Evolutionary conservation across 768 basidiomycete species (phyloP), one percentile per base, ranked within the genome.

Genomic region (Russula emetica): DNA sequence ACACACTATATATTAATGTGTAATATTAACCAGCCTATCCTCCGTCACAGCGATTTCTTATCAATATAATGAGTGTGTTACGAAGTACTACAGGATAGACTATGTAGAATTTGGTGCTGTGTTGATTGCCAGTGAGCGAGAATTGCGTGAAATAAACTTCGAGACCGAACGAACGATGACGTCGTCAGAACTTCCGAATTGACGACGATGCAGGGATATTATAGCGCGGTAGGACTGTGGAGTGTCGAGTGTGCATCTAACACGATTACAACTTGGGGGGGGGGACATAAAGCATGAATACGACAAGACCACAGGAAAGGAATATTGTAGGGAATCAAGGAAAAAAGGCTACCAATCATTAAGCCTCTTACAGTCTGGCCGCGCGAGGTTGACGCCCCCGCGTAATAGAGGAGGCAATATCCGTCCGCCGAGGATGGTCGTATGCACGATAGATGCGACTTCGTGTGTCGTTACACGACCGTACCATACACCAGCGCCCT

Each of bases 381-480:
- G 76, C 26, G 80, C 78, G 65, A 98, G 80, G 70, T 95, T 90
- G 60, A 94, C 74, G 0, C 94, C 96, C 5, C 91, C 93, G 14
- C 96, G 85, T 51, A 98, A 79, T 20, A 98, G 80, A 16, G 88
- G 83, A 0, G 94, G 89, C 18, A 98, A 80, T 57, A 99, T 82
- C 70, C 86, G 82, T 2, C 96, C 96, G 22, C 83, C 79, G 61
- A 94, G 80, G 66, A 99, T 85, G 18, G 96, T 99, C 69, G 92
- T 88, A 68, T 85, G 82, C 53, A 94, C 92, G 60, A 95, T 86
- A 7, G 87, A 83, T 63, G 88, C 86, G 55, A 94, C 89, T 71
- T 96, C 90, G 72, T 93, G 88, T 9, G 95, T 87, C 30, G 89
- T 88, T 7, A 97, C 94, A 28, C 96, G 86, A 24, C 96, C 96